A percentile compares a stretch with the other conserved stretches of the same genome.
phyloP scores from a whole-genome alignment of 2,329 filamentous ascomycete genomes.

The Achaetomium macrosporum region DNA sequence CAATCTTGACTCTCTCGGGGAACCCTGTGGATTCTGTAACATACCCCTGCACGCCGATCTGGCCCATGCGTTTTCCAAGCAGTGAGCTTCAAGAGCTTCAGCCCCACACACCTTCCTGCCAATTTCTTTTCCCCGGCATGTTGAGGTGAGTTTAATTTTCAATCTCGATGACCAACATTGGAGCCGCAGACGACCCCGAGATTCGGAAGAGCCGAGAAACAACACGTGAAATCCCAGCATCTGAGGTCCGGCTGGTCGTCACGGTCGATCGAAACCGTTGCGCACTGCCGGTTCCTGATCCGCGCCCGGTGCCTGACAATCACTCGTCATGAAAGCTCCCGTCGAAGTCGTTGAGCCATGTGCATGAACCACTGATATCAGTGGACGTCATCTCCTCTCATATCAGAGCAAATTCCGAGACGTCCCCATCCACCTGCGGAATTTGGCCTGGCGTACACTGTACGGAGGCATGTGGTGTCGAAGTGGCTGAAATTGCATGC shows the following conservation, averaged over 20 bases:
- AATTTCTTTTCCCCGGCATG: slow-evolving; percentile 19
- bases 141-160: slow-evolving; percentile 21
- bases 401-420: slow-evolving; percentile 12
- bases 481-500: neutral
- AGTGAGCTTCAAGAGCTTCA: neutral
- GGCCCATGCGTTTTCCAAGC: slow-evolving; percentile 1
- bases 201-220: slow-evolving; percentile 1
- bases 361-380: neutral
- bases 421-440: neutral
- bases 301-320: slow-evolving; percentile 18
- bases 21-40: slow-evolving; percentile 25
- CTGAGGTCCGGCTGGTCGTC: neutral
- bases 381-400: neutral
- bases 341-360: neutral
- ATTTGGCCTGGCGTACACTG: neutral
- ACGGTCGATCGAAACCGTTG: slow-evolving; percentile 9
- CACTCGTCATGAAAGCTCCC: neutral
- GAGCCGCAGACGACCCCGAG: slow-evolving; percentile 2
- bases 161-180: neutral
- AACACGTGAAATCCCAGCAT: slow-evolving; percentile 3
- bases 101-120: slow-evolving; percentile 17
- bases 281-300: slow-evolving; percentile 12
- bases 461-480: neutral
- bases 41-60: slow-evolving; percentile 24
- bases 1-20: slow-evolving; percentile 11